phyloP scores from a whole-genome alignment of 768 basidiomycete genomes.

The Clitopilus passeckerianus region DNA sequence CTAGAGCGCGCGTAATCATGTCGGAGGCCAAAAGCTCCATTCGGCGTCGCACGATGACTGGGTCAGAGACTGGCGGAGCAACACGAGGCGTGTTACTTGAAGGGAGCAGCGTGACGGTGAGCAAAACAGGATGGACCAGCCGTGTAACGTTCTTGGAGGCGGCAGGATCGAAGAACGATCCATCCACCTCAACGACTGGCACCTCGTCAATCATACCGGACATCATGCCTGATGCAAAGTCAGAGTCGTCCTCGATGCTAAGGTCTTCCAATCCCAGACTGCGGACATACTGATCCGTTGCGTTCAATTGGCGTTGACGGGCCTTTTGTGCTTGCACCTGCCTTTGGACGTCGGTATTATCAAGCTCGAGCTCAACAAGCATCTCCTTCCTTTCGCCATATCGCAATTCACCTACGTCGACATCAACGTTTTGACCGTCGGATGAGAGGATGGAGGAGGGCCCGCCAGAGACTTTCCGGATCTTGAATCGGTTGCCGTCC shows the following conservation, averaged over 20 bases:
- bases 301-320: constrained; percentile 49
- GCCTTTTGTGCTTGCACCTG: constrained; percentile 20
- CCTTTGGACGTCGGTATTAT: constrained; percentile 61
- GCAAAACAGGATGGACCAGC: constrained; percentile 88
- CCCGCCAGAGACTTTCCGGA: constrained; percentile 92
- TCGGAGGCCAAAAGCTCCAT: constrained; percentile 97
- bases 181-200: constrained; percentile 93
- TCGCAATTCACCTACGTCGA: constrained; percentile 89
- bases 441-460: constrained; percentile 80
- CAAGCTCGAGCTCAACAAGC: constrained; percentile 92
- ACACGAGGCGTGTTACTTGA: constrained; percentile 32
- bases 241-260: constrained; percentile 63
- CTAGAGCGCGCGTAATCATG: constrained; percentile 93
- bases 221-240: constrained; percentile 90
- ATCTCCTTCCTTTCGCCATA: constrained; percentile 99
- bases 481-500: constrained; percentile 85
- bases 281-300: constrained; percentile 86
- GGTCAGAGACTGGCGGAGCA: constrained; percentile 59
- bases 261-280: constrained; percentile 79
- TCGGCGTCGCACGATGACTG: constrained; percentile 85
- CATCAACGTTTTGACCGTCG: constrained; percentile 93
- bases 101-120: constrained; percentile 89
- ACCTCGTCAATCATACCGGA: constrained; percentile 97
- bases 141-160: constrained; percentile 81
- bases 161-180: constrained; percentile 89